Evolutionary conservation across 1,284 basidiomycete genomes (phyloP), one percentile per base, ranked within the genome.

Genomic region (Sanghuangporus sanghuang): DNA sequence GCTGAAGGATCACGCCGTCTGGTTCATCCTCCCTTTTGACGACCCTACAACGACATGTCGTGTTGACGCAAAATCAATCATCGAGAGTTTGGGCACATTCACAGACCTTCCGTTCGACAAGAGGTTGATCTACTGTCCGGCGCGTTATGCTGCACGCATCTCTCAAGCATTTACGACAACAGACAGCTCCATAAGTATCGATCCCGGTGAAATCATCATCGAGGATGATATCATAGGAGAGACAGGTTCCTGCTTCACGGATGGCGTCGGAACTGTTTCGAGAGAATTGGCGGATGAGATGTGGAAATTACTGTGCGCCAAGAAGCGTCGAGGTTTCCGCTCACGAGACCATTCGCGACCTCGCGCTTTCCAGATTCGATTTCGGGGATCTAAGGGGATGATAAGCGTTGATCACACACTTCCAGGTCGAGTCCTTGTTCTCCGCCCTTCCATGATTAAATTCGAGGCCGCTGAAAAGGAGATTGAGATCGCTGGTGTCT

Each of bases 161-260:
- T 86, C 86, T 2, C 87, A 87, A 69, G 86, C 86, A 0, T 90
- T 91, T 71, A 90, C 88, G 0, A 80, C 88, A 0, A 90, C 89
- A 0, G 85, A 89, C 67, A 77, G 81, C 2, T 81, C 83, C 0
- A 76, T 87, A 14, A 69, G 77, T 21, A 76, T 86, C 12, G 75
- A 79, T 32, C 77, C 80, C 1, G 83, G 85, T 52, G 81, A 88
- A 67, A 78, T 90, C 8, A 61, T 79, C 2, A 11, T 40, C 2
- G 59, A 78, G 0, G 58, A 67, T 0, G 88, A 90, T 70, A 83
- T 89, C 21, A 32, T 65, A 70, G 72, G 16, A 60, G 49, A 58
- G 42, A 63, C 59, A 9, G 64, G 57, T 32, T 82, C 79, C 56
- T 76, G 75, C 63, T 87, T 87, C 71, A 89, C 87, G 0, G 88